These are phyloP conservation scores for Vickermania ingenoplastis DNA, from an alignment of 208 protist genomes.

Conservation along the genomic window DNA sequence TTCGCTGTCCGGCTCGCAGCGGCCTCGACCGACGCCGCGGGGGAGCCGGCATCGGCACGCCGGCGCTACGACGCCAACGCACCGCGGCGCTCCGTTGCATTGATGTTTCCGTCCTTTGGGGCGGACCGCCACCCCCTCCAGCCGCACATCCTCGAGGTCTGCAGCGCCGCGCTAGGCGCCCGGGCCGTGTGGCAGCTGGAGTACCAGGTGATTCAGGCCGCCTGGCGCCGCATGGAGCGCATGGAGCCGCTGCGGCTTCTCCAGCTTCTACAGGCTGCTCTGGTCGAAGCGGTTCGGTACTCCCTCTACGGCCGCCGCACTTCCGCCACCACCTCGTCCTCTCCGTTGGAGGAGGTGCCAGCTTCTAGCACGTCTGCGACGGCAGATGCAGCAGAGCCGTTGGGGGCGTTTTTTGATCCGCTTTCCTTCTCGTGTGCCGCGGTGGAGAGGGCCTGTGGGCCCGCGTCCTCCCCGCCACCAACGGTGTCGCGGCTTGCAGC, in stretches of 20 bases:
- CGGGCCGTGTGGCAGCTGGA: conserved; percentile 26
- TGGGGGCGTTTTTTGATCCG: neutral
- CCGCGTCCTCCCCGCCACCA: neutral
- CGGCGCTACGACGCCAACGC: conserved; percentile 24
- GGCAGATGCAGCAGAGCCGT: neutral
- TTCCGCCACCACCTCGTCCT: no score
- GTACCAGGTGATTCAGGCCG: conserved; percentile 27
- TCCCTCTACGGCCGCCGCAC: neutral
- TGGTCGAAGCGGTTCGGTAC: neutral
- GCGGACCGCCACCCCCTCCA: conserved; percentile 33
- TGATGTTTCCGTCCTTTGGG: conserved; percentile 27
- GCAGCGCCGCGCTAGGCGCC: conserved; percentile 36
- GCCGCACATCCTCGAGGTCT: conserved; percentile 32
- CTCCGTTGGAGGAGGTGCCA: no score
- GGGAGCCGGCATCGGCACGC: neutral
- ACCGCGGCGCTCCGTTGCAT: conserved; percentile 2
- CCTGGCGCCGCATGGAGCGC: conserved; percentile 12
- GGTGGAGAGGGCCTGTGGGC: neutral
- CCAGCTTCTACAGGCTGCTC: neutral
- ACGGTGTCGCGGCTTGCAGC: neutral
- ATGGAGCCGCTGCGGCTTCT: neutral
- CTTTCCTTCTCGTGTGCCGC: neutral
- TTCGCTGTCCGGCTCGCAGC: neutral
- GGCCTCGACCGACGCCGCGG: neutral
- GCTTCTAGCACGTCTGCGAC: no score